phyloP scores from a whole-genome alignment of 345 rosid species.

The Aethionema arabicum region DNA sequence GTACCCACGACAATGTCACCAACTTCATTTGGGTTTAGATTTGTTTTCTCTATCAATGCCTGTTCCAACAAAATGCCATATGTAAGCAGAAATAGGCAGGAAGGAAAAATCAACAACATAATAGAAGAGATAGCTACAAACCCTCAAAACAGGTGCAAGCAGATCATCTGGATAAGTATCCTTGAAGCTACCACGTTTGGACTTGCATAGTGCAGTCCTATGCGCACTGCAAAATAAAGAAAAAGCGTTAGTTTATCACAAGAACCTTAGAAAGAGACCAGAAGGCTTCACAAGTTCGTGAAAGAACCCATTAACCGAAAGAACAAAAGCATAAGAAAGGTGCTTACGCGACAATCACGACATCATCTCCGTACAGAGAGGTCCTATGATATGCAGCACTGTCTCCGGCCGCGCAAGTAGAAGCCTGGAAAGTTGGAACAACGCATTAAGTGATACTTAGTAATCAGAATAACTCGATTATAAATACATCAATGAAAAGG shows the following conservation, averaged over 20 bases:
- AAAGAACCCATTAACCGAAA: background rate
- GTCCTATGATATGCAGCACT: constrained; percentile 87
- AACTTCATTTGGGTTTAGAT: constrained; percentile 83
- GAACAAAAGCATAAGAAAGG: constrained; percentile 6
- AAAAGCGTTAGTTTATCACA: background rate
- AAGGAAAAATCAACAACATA: background rate
- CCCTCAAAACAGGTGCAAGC: constrained; percentile 93
- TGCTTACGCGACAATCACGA: constrained; percentile 92
- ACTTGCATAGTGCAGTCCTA: constrained; percentile 85
- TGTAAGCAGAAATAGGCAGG: background rate
- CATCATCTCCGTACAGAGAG: constrained; percentile 78
- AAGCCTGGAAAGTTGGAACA: constrained; percentile 48
- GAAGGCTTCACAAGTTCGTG: background rate
- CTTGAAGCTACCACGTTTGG: constrained; percentile 90
- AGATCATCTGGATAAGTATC: constrained; percentile 93
- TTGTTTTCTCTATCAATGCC: constrained; percentile 90
- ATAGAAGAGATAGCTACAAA: constrained; percentile 24
- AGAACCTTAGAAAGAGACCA: constrained; percentile 10
- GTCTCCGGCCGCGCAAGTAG: constrained; percentile 88
- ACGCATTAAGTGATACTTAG: background rate
- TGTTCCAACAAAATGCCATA: constrained; percentile 31
- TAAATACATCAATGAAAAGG: constrained; percentile 3
- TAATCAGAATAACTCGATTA: constrained; percentile 5
- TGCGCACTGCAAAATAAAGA: constrained; percentile 53
- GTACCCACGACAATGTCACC: constrained; percentile 99